These are phyloP conservation scores for Diplodia corticola DNA, from an alignment of 2,329 filamentous ascomycete genomes.

Conservation along the genomic window DNA sequence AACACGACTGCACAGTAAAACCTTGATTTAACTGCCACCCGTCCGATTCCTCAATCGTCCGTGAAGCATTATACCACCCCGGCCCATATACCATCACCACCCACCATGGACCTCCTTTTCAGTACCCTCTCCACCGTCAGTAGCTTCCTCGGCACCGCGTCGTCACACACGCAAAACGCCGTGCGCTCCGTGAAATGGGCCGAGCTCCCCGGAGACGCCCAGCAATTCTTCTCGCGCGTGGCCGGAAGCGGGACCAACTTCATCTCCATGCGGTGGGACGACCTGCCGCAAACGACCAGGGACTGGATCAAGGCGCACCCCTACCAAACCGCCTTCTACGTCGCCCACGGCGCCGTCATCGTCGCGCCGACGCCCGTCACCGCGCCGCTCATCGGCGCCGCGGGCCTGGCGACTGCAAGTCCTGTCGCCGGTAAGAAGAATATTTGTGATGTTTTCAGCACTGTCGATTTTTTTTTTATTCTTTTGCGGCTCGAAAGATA, in stretches of 20 bases:
- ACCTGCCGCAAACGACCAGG: background rate
- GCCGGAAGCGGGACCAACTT: background rate
- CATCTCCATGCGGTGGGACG: slow-evolving; percentile 11
- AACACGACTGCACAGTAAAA: background rate
- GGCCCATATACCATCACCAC: background rate
- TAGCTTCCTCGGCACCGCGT: background rate
- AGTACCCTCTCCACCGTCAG: background rate
- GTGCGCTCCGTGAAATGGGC: background rate
- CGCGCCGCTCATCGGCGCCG: slow-evolving; percentile 28
- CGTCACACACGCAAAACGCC: background rate
- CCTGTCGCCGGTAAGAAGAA: slow-evolving; percentile 29
- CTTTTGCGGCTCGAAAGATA: too few species aligned
- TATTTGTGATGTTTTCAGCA: too few species aligned
- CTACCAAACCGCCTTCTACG: slow-evolving; percentile 31
- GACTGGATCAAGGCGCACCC: slow-evolving; percentile 29
- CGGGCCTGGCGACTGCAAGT: slow-evolving; percentile 30
- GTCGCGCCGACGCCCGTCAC: slow-evolving; percentile 30
- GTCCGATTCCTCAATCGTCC: background rate
- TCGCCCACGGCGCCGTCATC: slow-evolving; percentile 30
- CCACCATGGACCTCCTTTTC: slow-evolving; percentile 12
- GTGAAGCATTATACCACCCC: background rate
- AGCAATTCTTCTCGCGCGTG: slow-evolving; percentile 11
- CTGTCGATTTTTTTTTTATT: too few species aligned
- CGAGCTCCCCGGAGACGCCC: background rate
- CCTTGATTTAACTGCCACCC: too few species aligned